phyloP scores from a whole-genome alignment of 2,329 filamentous ascomycete genomes.

The Fusarium nelsonii region DNA sequence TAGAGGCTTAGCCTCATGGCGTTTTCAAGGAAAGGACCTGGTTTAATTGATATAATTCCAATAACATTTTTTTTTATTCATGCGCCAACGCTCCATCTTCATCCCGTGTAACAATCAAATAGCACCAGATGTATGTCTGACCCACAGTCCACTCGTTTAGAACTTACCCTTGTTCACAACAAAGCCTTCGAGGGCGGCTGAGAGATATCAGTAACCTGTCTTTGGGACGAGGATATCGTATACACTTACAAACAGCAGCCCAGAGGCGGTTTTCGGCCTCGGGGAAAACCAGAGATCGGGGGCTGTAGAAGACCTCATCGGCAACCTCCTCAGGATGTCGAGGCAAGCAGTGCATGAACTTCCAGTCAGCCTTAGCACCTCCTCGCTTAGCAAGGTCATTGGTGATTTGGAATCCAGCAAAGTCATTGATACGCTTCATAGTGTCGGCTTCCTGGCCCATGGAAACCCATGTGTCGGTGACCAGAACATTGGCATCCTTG shows the following conservation, averaged over 20 bases:
- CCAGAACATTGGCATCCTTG: slow-evolving; percentile 86
- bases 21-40: slow-evolving; percentile 48
- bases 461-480: slow-evolving; percentile 98
- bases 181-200: slow-evolving; percentile 85
- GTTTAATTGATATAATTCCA: slow-evolving; percentile 47
- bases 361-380: slow-evolving; percentile 90
- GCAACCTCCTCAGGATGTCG: slow-evolving; percentile 92
- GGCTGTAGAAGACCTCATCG: slow-evolving; percentile 94
- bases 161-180: slow-evolving; percentile 95
- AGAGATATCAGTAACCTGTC: slow-evolving; percentile 31
- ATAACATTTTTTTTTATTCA: slow-evolving; percentile 48
- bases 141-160: slow-evolving; percentile 9
- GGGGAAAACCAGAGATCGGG: slow-evolving; percentile 86
- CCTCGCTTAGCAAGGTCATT: slow-evolving; percentile 84
- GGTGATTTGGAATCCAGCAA: slow-evolving; percentile 92
- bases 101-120: slow-evolving; percentile 30
- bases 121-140: slow-evolving; percentile 15
- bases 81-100: slow-evolving; percentile 43
- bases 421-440: slow-evolving; percentile 80
- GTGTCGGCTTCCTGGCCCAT: slow-evolving; percentile 97
- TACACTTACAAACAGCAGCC: slow-evolving; percentile 79
- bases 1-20: slow-evolving; percentile 40
- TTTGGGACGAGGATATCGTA: background rate
- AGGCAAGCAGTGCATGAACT: slow-evolving; percentile 98
- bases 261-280: slow-evolving; percentile 96